Evolutionary conservation across 805 yeast genomes (phyloP), one percentile per base, ranked within the genome.

Genomic region (Debaryomyces maramus): DNA sequence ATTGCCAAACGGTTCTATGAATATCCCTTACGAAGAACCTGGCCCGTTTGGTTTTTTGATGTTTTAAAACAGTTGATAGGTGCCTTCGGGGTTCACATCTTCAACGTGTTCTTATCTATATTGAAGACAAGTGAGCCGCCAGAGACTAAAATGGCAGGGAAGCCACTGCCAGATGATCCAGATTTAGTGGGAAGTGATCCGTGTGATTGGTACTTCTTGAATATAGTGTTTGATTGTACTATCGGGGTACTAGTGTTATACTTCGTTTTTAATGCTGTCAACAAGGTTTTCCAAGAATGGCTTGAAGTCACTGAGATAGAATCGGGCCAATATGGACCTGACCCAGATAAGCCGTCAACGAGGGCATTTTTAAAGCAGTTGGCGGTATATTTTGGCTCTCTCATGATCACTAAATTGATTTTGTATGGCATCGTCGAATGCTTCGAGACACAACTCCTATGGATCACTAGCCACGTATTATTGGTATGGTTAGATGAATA

Each of bases 151-250:
- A 19, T 35, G 6, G 38, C 44, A 19, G 44, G 39, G 38, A 44
- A 51, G 33, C 45, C 38, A 4, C 36, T 32, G 28, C 61, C 61
- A 26, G 66, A 57, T n/a, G 65, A 58, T 3, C 75, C 67, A 26
- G 50, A 51, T 32, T n/a, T 32, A n/a, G 20, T 11, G 24, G 32
- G 26, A 10, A 56, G 52, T 35, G 83, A 82, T 45, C 95, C 96
- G 6, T 93, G 98, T 62, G 91, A 88, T 51, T 93, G 97, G 93
- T 91, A 93, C 66, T 91, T 91, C 56, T 68, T 93, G 39, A 91
- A 87, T 53, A 76, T 91, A 27, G 72, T 91, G 20, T 77, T 91
- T 56, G 99, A 91, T 60, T 90, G 98, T 30, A 91, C 99, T 0
- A 74, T 90, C 5, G 99, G 99, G 0, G 91, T 91, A 2, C 95